phyloP scores from a whole-genome alignment of 2,329 filamentous ascomycete genomes.

The Monosporascus sp. region DNA sequence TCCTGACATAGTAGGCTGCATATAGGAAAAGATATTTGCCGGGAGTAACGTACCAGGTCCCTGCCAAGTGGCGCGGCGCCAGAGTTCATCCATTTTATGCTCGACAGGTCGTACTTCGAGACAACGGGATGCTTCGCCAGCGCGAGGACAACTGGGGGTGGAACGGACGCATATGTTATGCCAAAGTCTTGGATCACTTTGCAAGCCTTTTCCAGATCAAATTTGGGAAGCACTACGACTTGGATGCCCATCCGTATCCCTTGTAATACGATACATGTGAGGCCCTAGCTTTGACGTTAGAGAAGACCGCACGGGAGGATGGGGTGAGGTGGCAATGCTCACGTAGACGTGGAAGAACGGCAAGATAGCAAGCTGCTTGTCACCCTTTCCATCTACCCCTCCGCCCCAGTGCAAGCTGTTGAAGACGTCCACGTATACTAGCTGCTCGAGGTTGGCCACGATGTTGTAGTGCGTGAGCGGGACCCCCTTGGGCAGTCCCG shows the following conservation, averaged over 20 bases:
- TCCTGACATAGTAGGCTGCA: no score
- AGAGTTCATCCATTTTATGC: slow-evolving; percentile 77
- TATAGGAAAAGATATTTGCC: not conserved
- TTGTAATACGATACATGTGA: slow-evolving; percentile 68
- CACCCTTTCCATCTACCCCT: slow-evolving; percentile 55
- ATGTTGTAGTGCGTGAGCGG: slow-evolving; percentile 81
- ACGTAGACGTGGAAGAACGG: slow-evolving; percentile 93
- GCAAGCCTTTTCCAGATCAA: slow-evolving; percentile 78
- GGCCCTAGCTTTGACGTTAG: slow-evolving; percentile 35
- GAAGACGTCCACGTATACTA: slow-evolving; percentile 45
- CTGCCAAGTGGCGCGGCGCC: slow-evolving; percentile 80
- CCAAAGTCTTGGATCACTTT: slow-evolving; percentile 66
- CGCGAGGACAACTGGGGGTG: slow-evolving; percentile 76
- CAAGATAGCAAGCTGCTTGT: slow-evolving; percentile 71
- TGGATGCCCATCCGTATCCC: slow-evolving; percentile 60
- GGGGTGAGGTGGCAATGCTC: slow-evolving; percentile 21
- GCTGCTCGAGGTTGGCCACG: slow-evolving; percentile 64
- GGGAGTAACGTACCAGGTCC: slow-evolving; percentile 51
- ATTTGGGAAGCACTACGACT: slow-evolving; percentile 69
- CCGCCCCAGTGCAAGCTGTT: slow-evolving; percentile 51
- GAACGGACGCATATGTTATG: slow-evolving; percentile 75
- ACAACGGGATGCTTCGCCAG: slow-evolving; percentile 76
- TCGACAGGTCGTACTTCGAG: slow-evolving; percentile 73
- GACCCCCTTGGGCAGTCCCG: slow-evolving; percentile 86
- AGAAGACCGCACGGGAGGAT: not conserved